phyloP scores from a whole-genome alignment of 108 stramenopile genomes.

The Discostella stelligeroides region DNA sequence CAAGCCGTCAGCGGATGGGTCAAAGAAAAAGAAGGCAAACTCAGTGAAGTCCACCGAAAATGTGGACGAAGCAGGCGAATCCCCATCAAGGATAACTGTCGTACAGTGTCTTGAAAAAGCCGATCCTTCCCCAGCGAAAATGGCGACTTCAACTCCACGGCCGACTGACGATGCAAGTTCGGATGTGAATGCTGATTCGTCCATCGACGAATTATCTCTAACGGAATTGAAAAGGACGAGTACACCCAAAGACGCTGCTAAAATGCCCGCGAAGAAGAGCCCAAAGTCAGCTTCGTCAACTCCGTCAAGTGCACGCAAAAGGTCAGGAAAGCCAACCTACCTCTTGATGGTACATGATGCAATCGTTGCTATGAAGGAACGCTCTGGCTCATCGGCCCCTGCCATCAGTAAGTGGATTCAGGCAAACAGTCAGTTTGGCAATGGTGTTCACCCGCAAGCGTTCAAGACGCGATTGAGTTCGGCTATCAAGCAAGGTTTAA shows the following conservation, averaged over 20 bases:
- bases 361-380: conserved; percentile 73
- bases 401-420: conserved; percentile 80
- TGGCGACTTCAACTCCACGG: conserved; percentile 3
- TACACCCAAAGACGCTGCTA: neutral
- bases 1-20: neutral
- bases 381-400: conserved; percentile 68
- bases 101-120: neutral
- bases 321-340: conserved; percentile 53
- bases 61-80: no score
- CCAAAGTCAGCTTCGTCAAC: conserved; percentile 6
- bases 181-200: neutral
- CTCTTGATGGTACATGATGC: conserved; percentile 69
- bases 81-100: no score
- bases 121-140: conserved; percentile 8
- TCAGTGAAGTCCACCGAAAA: no score
- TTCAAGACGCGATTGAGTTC: conserved; percentile 54
- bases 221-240: neutral
- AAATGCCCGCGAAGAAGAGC: conserved; percentile 18
- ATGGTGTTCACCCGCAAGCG: conserved; percentile 41
- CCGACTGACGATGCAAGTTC: conserved; percentile 10
- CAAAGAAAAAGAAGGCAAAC: conserved; percentile 14
- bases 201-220: neutral
- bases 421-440: conserved; percentile 43
- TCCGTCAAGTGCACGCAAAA: conserved; percentile 6
- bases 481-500: conserved; percentile 71